These are phyloP conservation scores for Cichorium intybus DNA, from an alignment of 140 eudicot species.

Conservation along the genomic window DNA sequence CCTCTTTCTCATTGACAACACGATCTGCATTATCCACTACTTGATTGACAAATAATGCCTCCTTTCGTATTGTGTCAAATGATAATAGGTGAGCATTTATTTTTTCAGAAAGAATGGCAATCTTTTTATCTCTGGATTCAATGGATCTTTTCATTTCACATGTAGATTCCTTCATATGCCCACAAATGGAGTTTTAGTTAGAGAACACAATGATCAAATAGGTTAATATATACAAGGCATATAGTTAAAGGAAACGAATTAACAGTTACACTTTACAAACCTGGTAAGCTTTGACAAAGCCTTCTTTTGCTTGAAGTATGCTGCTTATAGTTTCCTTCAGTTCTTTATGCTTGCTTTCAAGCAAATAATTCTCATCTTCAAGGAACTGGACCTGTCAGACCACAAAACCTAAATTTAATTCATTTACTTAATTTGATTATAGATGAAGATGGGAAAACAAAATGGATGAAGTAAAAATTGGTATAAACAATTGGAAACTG, in stretches of 20 bases:
- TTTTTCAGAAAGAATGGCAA: slow-evolving; percentile 47
- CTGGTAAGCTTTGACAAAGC: slow-evolving; percentile 58
- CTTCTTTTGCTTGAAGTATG: slow-evolving; percentile 49
- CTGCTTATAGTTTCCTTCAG: slow-evolving; percentile 48
- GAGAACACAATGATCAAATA: neutral
- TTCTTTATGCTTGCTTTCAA: slow-evolving; percentile 56
- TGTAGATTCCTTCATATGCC: slow-evolving; percentile 52
- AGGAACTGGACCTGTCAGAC: slow-evolving; percentile 47
- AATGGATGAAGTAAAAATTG: too few species aligned
- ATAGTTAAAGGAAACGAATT: neutral
- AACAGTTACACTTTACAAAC: slow-evolving; percentile 39
- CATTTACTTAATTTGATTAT: slow-evolving; percentile 2
- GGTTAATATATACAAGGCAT: neutral
- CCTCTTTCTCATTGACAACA: slow-evolving; percentile 49
- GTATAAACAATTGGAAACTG: too few species aligned
- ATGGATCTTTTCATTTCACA: slow-evolving; percentile 58
- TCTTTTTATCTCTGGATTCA: slow-evolving; percentile 53
- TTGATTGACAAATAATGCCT: slow-evolving; percentile 48
- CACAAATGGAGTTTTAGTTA: slow-evolving; percentile 2
- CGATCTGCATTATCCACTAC: slow-evolving; percentile 45
- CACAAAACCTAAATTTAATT: slow-evolving; percentile 5
- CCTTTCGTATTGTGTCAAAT: slow-evolving; percentile 45
- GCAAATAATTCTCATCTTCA: slow-evolving; percentile 55
- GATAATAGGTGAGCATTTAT: slow-evolving; percentile 38
- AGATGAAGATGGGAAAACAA: neutral